These are phyloP conservation scores for Phytophthora syringae DNA, from an alignment of 352 stramenopile genomes.

Conservation along the genomic window DNA sequence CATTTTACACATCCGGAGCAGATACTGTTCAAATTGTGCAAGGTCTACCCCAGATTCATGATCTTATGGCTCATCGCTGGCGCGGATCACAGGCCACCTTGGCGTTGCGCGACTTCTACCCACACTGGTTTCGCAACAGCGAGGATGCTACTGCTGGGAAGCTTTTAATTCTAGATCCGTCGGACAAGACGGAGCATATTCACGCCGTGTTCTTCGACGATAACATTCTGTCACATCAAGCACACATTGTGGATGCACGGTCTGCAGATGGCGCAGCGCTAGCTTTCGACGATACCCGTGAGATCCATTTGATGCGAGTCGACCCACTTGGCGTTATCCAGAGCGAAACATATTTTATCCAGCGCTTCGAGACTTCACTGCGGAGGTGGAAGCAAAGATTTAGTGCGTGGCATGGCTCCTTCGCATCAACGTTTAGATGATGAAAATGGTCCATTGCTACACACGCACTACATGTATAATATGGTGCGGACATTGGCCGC, in stretches of 20 bases:
- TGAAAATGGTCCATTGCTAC: too few relatives aligned
- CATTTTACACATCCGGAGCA: conserved; percentile 44
- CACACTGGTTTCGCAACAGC: conserved; percentile 66
- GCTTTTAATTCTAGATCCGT: conserved; percentile 53
- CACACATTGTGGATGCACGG: conserved; percentile 78
- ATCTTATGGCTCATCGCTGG: conserved; percentile 60
- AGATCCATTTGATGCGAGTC: conserved; percentile 66
- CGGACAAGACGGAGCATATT: conserved; percentile 28
- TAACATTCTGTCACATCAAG: conserved; percentile 71
- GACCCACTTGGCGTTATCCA: conserved; percentile 71
- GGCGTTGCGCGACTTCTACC: conserved; percentile 80
- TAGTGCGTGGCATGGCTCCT: not conserved
- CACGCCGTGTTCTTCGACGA: conserved; percentile 85
- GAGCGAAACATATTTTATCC: conserved; percentile 58
- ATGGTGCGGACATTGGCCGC: too few relatives aligned
- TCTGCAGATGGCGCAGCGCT: conserved; percentile 32
- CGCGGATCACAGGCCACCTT: conserved; percentile 58
- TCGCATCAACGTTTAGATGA: too few relatives aligned
- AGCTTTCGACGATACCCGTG: conserved; percentile 43
- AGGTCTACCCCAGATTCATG: conserved; percentile 56
- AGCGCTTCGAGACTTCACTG: conserved; percentile 49
- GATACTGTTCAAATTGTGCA: conserved; percentile 33
- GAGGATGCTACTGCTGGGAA: conserved; percentile 65
- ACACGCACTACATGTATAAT: too few relatives aligned
- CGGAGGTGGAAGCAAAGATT: conserved; percentile 19